phyloP scores from a whole-genome alignment of 2,329 filamentous ascomycete species.

The Curvularia hawaiiensis region DNA sequence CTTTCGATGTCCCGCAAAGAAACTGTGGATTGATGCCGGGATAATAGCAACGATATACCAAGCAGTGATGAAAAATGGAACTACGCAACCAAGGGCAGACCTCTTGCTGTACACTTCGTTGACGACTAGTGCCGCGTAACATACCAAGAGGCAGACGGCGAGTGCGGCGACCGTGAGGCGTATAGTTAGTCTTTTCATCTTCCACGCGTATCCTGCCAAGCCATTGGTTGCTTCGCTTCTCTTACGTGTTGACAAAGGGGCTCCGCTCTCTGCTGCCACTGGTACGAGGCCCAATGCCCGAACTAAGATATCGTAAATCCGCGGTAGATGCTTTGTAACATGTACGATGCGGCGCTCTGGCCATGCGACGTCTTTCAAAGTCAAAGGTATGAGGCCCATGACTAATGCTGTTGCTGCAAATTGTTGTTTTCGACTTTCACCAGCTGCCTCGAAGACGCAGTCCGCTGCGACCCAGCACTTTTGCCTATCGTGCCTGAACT shows the following conservation, averaged over 20 bases:
- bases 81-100: not conserved
- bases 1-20: not conserved
- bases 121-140: not conserved
- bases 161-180: not conserved
- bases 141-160: not conserved
- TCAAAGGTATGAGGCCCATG: not conserved
- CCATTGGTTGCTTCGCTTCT: not conserved
- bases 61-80: not conserved
- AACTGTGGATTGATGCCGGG: not conserved
- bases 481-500: not conserved
- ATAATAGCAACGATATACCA: not conserved
- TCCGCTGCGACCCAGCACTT: not conserved
- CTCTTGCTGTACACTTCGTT: not conserved
- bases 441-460: not conserved
- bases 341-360: not conserved
- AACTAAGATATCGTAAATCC: not conserved
- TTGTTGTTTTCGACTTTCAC: constrained; percentile 1
- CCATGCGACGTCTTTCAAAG: not conserved
- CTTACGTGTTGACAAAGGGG: not conserved
- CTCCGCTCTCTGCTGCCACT: not conserved
- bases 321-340: not conserved
- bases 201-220: not conserved
- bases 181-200: not conserved
- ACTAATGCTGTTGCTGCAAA: constrained; percentile 1
- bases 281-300: not conserved